These are phyloP conservation scores for Suhomyces terraborum DNA, from an alignment of 1,139 yeast genomes.

Conservation along the genomic window DNA sequence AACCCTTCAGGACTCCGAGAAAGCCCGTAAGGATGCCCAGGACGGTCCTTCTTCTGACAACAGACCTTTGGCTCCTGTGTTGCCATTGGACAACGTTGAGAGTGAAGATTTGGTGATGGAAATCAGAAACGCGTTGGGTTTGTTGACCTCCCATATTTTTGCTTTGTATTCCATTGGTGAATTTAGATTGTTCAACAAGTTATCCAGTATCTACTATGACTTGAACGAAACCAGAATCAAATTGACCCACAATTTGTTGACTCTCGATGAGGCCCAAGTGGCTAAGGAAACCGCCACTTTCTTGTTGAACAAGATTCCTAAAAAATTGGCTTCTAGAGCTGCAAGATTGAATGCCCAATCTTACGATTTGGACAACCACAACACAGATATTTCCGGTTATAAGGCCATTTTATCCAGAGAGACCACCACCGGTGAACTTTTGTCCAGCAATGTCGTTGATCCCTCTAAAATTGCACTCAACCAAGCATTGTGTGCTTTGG, in stretches of 20 bases:
- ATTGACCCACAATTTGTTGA: slow-evolving; percentile 57
- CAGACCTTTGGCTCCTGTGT: slow-evolving; percentile 44
- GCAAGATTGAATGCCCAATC: slow-evolving; percentile 42
- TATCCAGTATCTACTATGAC: slow-evolving; percentile 54
- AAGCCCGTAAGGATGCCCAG: slow-evolving; percentile 34
- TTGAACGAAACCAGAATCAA: slow-evolving; percentile 66
- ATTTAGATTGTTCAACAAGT: slow-evolving; percentile 58
- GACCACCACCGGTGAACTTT: slow-evolving; percentile 61
- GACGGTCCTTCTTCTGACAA: slow-evolving; percentile 23
- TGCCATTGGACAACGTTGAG: slow-evolving; percentile 50
- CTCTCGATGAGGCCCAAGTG: slow-evolving; percentile 55
- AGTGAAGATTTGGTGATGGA: slow-evolving; percentile 55
- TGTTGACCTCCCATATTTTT: slow-evolving; percentile 63
- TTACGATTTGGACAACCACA: slow-evolving; percentile 44
- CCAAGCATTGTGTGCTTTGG: slow-evolving; percentile 71
- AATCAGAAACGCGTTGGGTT: slow-evolving; percentile 55
- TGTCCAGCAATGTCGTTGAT: slow-evolving; percentile 40
- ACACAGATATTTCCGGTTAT: slow-evolving; percentile 73
- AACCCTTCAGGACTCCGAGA: slow-evolving; percentile 47
- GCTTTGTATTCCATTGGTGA: slow-evolving; percentile 73
- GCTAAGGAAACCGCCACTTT: slow-evolving; percentile 64
- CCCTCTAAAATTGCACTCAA: slow-evolving; percentile 68
- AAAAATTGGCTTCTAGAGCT: slow-evolving; percentile 56
- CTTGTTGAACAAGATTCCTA: slow-evolving; percentile 65
- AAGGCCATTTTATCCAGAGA: slow-evolving; percentile 71